A percentile compares a stretch with the other conserved stretches of the same genome.
Evolutionary conservation across 192 early-diverging fungal genomes (phyloP).

Genomic region (Backusella psychrophila): DNA sequence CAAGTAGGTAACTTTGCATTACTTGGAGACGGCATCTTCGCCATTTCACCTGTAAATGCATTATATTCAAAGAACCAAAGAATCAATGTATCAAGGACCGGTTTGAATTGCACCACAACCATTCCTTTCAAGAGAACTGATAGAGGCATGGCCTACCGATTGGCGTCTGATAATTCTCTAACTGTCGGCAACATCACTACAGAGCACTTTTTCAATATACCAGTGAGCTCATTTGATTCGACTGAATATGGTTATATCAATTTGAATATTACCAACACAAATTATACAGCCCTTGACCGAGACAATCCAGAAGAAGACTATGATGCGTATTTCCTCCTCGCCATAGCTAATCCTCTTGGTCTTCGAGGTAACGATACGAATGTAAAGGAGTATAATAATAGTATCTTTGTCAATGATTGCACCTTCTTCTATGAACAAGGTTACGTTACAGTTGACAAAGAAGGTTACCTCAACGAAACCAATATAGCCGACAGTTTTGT

Average conservation of each 20-base stretch:
- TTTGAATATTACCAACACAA: not conserved
- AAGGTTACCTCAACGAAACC: not conserved
- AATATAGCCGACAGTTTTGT: not conserved
- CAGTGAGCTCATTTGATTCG: not conserved
- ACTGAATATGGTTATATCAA: not conserved
- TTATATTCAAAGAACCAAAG: not conserved
- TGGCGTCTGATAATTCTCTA: not conserved
- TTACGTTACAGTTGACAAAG: not conserved
- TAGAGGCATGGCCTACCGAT: not conserved
- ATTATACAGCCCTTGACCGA: not conserved
- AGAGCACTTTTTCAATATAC: not conserved
- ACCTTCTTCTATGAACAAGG: not conserved
- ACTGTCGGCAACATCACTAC: not conserved
- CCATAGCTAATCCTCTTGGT: not conserved
- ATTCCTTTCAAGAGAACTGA: not conserved
- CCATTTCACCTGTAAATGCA: not conserved
- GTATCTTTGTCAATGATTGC: not conserved
- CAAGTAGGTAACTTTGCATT: not conserved
- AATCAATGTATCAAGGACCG: not conserved
- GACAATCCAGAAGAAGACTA: not conserved
- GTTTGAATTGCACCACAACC: not conserved
- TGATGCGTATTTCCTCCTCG: not conserved
- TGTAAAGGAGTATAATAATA: not conserved
- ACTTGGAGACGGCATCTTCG: not conserved
- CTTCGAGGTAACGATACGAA: not conserved